Evolutionary conservation across 2,329 filamentous ascomycete genomes (phyloP).

Genomic region (Trichophaea hybrida): DNA sequence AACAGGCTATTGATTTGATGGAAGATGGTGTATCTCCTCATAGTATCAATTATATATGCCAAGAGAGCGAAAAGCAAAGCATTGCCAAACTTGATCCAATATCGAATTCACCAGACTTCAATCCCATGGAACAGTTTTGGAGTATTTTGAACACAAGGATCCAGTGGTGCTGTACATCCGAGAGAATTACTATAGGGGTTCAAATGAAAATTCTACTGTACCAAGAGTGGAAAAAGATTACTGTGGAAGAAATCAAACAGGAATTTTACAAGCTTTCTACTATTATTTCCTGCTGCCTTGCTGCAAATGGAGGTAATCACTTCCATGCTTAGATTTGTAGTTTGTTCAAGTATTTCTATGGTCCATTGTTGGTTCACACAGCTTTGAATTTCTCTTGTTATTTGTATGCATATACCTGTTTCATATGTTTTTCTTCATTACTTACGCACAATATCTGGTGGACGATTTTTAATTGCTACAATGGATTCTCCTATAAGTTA

Average conservation of each 20-base stretch:
- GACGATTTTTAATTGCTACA: too few relatives aligned
- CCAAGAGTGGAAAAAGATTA: conserved; percentile 6
- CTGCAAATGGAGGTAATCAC: conserved; percentile 2
- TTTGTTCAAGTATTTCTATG: too few relatives aligned
- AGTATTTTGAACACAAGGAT: background rate
- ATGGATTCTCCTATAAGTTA: too few relatives aligned
- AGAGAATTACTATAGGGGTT: background rate
- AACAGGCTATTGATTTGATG: too few relatives aligned
- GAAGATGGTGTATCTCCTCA: background rate
- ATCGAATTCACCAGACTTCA: conserved; percentile 3
- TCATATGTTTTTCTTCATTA: too few relatives aligned
- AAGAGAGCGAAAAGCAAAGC: background rate
- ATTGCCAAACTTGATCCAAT: background rate
- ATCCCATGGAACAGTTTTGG: conserved; percentile 3
- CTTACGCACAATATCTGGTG: too few relatives aligned
- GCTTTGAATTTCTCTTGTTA: too few relatives aligned
- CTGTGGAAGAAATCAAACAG: background rate
- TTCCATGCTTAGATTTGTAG: background rate
- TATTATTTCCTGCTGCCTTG: background rate
- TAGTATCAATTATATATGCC: background rate
- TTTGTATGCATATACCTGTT: too few relatives aligned
- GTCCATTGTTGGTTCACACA: too few relatives aligned
- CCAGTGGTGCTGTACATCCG: background rate
- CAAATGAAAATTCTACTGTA: background rate
- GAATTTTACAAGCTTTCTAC: background rate